Evolutionary conservation across 371 early-diverging fungal species (phyloP), one percentile per base, ranked within the genome.

Genomic region (Mucor indicus): DNA sequence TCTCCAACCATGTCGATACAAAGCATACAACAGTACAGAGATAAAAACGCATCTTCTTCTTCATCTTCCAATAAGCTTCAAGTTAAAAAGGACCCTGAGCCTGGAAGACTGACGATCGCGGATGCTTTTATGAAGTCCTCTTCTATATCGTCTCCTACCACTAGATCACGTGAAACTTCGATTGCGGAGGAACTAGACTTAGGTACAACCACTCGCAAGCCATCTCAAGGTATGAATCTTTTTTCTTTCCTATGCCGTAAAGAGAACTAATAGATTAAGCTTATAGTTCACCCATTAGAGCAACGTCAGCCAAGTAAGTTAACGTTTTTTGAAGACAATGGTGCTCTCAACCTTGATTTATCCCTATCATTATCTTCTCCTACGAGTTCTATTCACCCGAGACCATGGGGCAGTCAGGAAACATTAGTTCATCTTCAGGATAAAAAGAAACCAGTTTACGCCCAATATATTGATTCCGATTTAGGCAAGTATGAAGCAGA

Each of bases 401-500:
- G 64, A 20, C 72, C 72, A 4, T 72, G 62, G 55, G 72, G 66
- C 4, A 72, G 72, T n/a, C 72, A 72, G 38, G 72, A 72, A 25
- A 72, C 72, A 4, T 44, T 72, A 4, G 69, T 72, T 6, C 62
- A 48, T 5, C 44, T 17, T 32, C 30, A 49, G n/a, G 53, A 66
- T 11, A 50, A 39, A 38, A 62, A 62, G 39, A 59, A 62, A 17
- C 52, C 62, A 19, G 58, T 57, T 16, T 56, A 62, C 38, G 53
- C 49, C 3, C 56, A 62, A 21, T 53, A 50, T 32, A 46, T 45
- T 7, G 35, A 33, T 4, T 9, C n/a, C 10, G 35, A 33, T n/a
- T n/a, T n/a, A n/a, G n/a, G n/a, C n/a, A n/a, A n/a, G n/a, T n/a
- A n/a, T 23, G 61, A 53, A 30, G 37, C 53, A 4, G 53, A 52